Base-by-base conservation (phyloP, 2,329 filamentous ascomycete species). In the Ascochyta pisi region DNA sequence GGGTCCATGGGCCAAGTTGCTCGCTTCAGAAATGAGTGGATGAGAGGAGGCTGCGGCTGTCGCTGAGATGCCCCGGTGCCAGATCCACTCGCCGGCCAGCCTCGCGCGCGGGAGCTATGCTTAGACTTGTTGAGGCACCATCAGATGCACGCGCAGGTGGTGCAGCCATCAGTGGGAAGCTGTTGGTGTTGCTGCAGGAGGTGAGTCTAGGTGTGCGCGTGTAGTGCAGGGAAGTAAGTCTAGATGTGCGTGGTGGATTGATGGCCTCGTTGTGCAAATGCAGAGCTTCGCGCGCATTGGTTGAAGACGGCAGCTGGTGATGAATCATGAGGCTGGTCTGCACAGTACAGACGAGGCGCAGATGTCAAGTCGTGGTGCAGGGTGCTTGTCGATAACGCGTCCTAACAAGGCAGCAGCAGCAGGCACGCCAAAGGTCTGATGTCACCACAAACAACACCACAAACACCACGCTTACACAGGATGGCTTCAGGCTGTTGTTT, bases 71-170 rank as follows among this genome's bases (percentile, higher is more conserved):
- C 73, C 72, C 64, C 70, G 69, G 65, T 60, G 67, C 71, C 68
- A 69, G 63, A 56, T 57, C 55, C 61, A 63, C 63, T 64, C 50
- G 40, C 60, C 71, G 70, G 62, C 70, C 64, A 69, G 53, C 57
- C 69, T 73, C 63, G 72, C 73, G 73, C 72, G 73, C 73, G 72
- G 73, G 70, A 74, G 61, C 70, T 71, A 73, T 68, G 58, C 62
- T 71, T 68, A 65, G 70, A 69, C 63, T 50, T 63, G 67, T 66
- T 73, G 72, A 73, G 69, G 70, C 70, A 72, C 70, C 70, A 73
- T 71, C 63, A 71, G 67, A 70, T 46, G 60, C 56, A 56, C 45
- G 57, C 54, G 42, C 37, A 47, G 60, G 63, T 63, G 64, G 29
- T 42, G 31, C 37, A 59, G 61, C 31, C 39, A 57, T 62, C 51